Evolutionary conservation across 2,329 filamentous ascomycete species (phyloP), one percentile per base, ranked within the genome.

Genomic region (Ophiostoma australiae): DNA sequence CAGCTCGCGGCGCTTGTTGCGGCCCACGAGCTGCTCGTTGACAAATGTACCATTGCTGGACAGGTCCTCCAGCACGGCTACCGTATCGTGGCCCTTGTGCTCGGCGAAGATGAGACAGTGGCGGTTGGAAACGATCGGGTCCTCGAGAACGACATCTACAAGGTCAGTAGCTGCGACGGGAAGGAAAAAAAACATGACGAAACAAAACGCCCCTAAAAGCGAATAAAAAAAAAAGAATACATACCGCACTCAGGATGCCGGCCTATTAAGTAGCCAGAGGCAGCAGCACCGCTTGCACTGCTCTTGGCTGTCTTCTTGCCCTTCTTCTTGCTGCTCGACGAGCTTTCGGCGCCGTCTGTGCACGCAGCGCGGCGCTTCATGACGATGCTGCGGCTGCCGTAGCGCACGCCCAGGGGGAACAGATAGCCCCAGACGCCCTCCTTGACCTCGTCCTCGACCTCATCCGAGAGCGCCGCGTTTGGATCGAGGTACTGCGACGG

Each of bases 31-130:
- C 20, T 90, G 90, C 76, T 97, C 93, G 77, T 98, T 98, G 76
- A 99, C 90, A 78, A 94, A 99, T 0, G 96, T 99, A 69, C 95
- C 95, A 78, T 99, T 99, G 78, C 90, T 95, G 7, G 95, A 99
- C 27, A 98, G 82, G 79, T 99, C 95, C 79, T 99, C 94, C 5
- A 99, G 80, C 15, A 98, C 86, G 10, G 93, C 94, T 61, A 88
- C 85, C 74, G 84, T 78, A 55, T 81, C 80, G 31, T 80, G 77
- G 48, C 76, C 76, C 72, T 80, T 80, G 72, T 82, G 77, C 71
- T 79, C 77, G 4, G 77, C 75, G 70, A 80, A 80, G 68, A 83
- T 75, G 48, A 79, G 73, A 75, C 90, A 92, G 79, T 94, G 91
- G 4, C 94, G 87, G 78, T 98, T 98, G 23, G 94, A 97, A 63